Evolutionary conservation across 1,284 basidiomycete genomes (phyloP).

Genomic region (Trametes pubescens): DNA sequence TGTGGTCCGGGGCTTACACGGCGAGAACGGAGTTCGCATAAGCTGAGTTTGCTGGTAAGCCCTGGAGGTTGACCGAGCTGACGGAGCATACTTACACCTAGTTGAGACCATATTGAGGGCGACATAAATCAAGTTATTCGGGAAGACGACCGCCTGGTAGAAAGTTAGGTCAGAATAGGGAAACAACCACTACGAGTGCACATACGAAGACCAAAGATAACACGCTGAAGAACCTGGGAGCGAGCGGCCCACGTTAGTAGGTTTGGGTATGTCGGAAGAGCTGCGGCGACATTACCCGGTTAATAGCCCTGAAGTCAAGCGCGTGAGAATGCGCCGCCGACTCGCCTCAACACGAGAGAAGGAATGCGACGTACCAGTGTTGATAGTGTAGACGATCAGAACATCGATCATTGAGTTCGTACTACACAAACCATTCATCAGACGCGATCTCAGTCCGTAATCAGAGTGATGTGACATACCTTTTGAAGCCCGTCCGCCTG

Average conservation of each 20-base stretch:
- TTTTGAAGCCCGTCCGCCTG: conserved; percentile 13
- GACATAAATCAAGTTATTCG: conserved; percentile 20
- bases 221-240: conserved; percentile 5
- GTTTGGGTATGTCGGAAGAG: background rate
- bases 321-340: background rate
- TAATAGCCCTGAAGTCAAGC: background rate
- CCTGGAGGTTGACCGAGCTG: too few species aligned
- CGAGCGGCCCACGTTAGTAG: background rate
- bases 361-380: conserved; percentile 7
- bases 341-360: too few species aligned
- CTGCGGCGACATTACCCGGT: background rate
- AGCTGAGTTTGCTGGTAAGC: background rate
- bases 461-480: background rate
- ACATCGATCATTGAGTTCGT: conserved; percentile 18
- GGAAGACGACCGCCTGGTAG: conserved; percentile 9
- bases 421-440: background rate
- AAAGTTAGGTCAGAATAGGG: background rate
- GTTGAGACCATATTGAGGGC: conserved; percentile 7
- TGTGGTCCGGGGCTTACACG: conserved; percentile 12
- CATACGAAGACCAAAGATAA: conserved; percentile 15
- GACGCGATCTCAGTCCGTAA: background rate
- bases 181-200: background rate
- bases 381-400: conserved; percentile 9
- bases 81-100: background rate
- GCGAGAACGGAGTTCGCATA: conserved; percentile 28